A percentile compares a stretch with the other conserved stretches of the same genome.
These are phyloP conservation scores for Phytophthora hibernalis DNA, from an alignment of 352 stramenopile species.

Conservation along the genomic window DNA sequence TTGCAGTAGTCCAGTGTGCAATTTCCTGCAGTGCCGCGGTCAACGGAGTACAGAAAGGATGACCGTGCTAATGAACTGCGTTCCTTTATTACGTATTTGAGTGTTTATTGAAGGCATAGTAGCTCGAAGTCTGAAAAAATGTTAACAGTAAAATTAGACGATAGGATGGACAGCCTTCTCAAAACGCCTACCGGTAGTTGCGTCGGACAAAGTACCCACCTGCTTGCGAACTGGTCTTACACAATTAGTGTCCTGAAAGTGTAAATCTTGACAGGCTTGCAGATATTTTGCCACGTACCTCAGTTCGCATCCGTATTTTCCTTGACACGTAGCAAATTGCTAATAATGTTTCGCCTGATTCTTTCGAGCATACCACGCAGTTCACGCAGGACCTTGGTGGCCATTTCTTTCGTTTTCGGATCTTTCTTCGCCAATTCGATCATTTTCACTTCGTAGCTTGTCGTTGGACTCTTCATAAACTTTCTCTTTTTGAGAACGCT, in stretches of 20 bases:
- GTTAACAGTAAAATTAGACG: no score
- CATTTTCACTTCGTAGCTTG: not conserved
- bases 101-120: not conserved
- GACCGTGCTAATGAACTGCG: no score
- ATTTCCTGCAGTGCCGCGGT: no score
- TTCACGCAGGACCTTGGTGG: conserved; percentile 42
- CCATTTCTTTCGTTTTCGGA: not conserved
- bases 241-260: not conserved
- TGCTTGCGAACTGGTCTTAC: no score
- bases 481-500: not conserved
- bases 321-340: not conserved
- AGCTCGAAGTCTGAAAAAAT: no score
- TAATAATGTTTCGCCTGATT: not conserved
- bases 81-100: no score
- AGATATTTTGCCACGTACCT: not conserved
- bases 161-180: no score
- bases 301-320: not conserved
- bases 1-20: no score
- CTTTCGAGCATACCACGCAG: conserved; percentile 12
- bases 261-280: not conserved
- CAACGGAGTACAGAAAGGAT: no score
- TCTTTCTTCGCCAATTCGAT: not conserved
- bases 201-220: no score
- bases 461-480: not conserved
- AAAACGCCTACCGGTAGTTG: no score